These are phyloP conservation scores for Phytophthora nicotianae DNA, from an alignment of 352 stramenopile species.

Conservation along the genomic window DNA sequence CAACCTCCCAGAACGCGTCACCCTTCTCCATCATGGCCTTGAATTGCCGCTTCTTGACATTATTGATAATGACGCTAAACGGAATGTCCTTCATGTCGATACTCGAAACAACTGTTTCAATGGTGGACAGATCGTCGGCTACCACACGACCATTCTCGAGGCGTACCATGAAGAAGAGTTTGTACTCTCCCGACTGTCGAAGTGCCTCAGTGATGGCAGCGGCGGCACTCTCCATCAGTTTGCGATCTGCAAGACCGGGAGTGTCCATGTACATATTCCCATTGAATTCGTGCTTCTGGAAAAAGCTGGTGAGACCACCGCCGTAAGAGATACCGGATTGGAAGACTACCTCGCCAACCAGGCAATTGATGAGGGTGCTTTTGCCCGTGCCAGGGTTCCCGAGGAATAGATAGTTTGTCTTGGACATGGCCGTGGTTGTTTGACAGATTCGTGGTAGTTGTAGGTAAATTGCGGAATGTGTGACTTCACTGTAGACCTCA, in stretches of 20 bases:
- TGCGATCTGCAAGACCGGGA: conserved; percentile 15
- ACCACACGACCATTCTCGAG: conserved; percentile 26
- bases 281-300: conserved; percentile 13
- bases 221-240: not conserved
- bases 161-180: conserved; percentile 37
- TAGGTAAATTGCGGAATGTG: conserved; percentile 11
- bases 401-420: conserved; percentile 22
- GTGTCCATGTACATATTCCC: conserved; percentile 35
- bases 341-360: conserved; percentile 11
- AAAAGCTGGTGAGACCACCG: conserved; percentile 14
- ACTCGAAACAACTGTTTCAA: conserved; percentile 26
- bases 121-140: conserved; percentile 22
- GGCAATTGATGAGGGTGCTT: conserved; percentile 36
- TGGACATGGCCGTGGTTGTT: too few relatives aligned
- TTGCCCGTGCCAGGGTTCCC: conserved; percentile 31
- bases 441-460: too few relatives aligned
- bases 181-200: conserved; percentile 20
- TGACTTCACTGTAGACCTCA: too few relatives aligned
- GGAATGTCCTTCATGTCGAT: conserved; percentile 14
- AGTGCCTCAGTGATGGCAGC: conserved; percentile 22
- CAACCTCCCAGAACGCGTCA: conserved; percentile 9
- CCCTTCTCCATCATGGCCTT: conserved; percentile 14
- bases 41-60: conserved; percentile 22
- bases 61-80: conserved; percentile 28
- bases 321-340: conserved; percentile 15